Evolutionary conservation across 306 rosid species (phyloP).

Genomic region (Vigna nakashimae): DNA sequence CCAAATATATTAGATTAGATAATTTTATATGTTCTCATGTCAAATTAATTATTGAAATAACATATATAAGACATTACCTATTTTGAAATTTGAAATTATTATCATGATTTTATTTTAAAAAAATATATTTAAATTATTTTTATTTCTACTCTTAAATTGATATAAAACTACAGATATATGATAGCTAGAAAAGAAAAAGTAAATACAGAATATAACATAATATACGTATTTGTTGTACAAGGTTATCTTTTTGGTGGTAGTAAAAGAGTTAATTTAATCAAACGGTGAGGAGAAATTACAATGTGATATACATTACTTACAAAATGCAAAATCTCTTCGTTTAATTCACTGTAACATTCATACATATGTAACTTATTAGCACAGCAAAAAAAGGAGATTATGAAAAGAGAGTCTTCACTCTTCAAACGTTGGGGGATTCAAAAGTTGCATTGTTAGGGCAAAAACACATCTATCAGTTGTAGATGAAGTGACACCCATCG

Average conservation of each 20-base stretch:
- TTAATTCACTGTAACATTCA: conserved; percentile 19
- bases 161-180: no score
- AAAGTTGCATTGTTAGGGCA: conserved; percentile 10
- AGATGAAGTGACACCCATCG: conserved; percentile 68
- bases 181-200: no score
- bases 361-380: conserved; percentile 36
- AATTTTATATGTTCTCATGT: no score
- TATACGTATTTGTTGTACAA: neutral
- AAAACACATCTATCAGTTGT: conserved; percentile 35
- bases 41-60: no score
- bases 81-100: no score
- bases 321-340: conserved; percentile 44
- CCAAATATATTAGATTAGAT: no score
- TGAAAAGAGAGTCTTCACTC: conserved; percentile 36
- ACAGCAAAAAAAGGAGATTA: conserved; percentile 13
- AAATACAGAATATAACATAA: no score
- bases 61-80: no score
- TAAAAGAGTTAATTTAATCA: conserved; percentile 21
- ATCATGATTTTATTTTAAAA: no score
- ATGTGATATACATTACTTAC: conserved; percentile 40
- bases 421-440: conserved; percentile 39
- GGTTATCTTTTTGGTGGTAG: neutral
- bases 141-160: no score
- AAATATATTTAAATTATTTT: no score
- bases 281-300: conserved; percentile 13